Evolutionary conservation across 257 asterid species (phyloP), one percentile per base, ranked within the genome.

Genomic region (Perilla frutescens): DNA sequence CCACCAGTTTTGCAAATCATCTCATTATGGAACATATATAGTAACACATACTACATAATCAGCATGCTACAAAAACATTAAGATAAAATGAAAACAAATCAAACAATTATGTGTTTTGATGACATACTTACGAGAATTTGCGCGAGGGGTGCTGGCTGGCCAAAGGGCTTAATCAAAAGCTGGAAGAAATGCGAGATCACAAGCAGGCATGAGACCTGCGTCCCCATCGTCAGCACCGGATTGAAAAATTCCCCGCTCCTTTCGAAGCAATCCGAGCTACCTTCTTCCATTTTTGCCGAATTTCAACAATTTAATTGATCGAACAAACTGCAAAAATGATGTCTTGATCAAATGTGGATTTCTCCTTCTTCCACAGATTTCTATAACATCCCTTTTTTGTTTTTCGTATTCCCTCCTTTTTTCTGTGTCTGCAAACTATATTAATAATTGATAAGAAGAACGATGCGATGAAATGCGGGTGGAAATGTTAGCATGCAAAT

Each of bases 51-150:
- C 43, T 57, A 31, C 43, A 57, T 11, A 13, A 65, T 47, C 60
- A 10, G 31, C 41, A 5, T 12, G 7, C 29, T 13, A 9, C 6
- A 59, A 34, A 56, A 61, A 43, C 3, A 40, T 1, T 3, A 40
- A 11, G 3, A 13, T n/a, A 26, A 29, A 15, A 36, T 5, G 34
- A 7, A 47, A 26, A n/a, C 6, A 68, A 4, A 14, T 14, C n/a
- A 29, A 53, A 57, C 14, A 45, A 43, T 45, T 39, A 40, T 71
- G 80, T 79, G 86, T 79, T 76, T 26, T 51, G 87, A 76, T 68
- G 88, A 88, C 98, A 68, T 92, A 90, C 98, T 85, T 95, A 95
- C 99, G 88, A 95, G 98, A 83, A 90, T 90, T 74, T 95, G 99
- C 63, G 96, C 96, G 70, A 95, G 85, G 48, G 99, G 98, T 49